phyloP scores from a whole-genome alignment of 2,329 filamentous ascomycete genomes.

The Magnaporthiopsis rhizophila region DNA sequence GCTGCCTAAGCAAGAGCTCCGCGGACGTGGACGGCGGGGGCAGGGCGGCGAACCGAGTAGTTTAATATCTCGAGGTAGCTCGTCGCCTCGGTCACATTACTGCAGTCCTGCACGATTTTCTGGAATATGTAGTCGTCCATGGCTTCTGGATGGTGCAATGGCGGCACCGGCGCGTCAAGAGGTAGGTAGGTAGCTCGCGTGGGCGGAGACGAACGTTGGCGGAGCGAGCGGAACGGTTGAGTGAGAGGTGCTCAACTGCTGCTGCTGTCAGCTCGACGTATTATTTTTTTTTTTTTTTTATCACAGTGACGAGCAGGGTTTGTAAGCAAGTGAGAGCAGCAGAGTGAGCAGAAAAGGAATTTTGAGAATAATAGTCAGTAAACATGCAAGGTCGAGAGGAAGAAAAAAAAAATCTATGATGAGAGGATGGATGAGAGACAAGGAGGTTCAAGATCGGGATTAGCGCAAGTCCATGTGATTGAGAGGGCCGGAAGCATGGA shows the following conservation, averaged over 20 bases:
- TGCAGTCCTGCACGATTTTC: slow-evolving; percentile 38
- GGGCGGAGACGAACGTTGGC: not conserved
- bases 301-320: no score
- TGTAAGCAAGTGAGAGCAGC: not conserved
- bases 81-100: slow-evolving; percentile 41
- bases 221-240: no score
- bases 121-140: slow-evolving; percentile 56
- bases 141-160: slow-evolving; percentile 8
- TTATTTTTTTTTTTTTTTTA: no score
- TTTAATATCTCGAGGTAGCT: slow-evolving; percentile 52
- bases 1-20: no score
- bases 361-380: slow-evolving; percentile 3
- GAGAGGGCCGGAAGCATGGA: no score
- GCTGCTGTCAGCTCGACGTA: no score
- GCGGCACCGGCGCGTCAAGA: not conserved
- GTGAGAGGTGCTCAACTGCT: no score
- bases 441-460: no score
- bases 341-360: slow-evolving; percentile 1
- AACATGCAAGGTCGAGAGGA: not conserved
- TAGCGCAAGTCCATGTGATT: no score
- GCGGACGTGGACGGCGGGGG: no score
- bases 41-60: slow-evolving; percentile 37
- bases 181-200: slow-evolving; percentile 4
- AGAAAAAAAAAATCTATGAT: not conserved
- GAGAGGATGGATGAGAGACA: no score